These are phyloP conservation scores for Colletotrichum liaoningense DNA, from an alignment of 2,329 filamentous ascomycete genomes.

Conservation along the genomic window DNA sequence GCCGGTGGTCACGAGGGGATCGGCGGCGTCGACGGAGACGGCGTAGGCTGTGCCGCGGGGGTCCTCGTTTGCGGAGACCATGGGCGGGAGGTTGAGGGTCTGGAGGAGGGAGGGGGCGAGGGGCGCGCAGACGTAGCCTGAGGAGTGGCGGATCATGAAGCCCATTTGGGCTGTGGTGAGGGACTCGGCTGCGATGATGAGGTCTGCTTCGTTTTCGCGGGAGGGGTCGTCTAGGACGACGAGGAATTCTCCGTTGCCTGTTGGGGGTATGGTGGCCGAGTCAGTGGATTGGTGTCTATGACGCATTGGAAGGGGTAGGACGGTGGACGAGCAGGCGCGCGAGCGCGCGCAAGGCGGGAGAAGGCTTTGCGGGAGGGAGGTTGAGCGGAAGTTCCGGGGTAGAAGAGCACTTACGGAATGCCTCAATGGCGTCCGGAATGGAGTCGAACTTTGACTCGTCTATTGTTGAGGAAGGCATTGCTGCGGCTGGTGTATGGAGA, in stretches of 20 bases:
- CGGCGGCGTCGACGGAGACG: slow-evolving; percentile 83
- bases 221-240: slow-evolving; percentile 92
- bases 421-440: slow-evolving; percentile 72
- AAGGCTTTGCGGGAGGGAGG: slow-evolving; percentile 17
- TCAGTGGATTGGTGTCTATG: not conserved
- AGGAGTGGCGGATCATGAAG: slow-evolving; percentile 93
- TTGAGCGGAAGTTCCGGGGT: not conserved
- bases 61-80: slow-evolving; percentile 83
- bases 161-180: slow-evolving; percentile 92
- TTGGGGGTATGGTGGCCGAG: slow-evolving; percentile 16
- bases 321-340: not conserved
- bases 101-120: slow-evolving; percentile 76
- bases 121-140: slow-evolving; percentile 92
- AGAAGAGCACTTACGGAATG: slow-evolving; percentile 65
- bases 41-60: slow-evolving; percentile 94
- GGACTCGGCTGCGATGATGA: slow-evolving; percentile 91
- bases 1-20: slow-evolving; percentile 83
- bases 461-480: slow-evolving; percentile 64
- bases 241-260: slow-evolving; percentile 88
- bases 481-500: slow-evolving; percentile 19
- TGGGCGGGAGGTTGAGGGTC: slow-evolving; percentile 83
- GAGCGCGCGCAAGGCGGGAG: not conserved
- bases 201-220: slow-evolving; percentile 97
- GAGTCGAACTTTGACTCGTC: slow-evolving; percentile 68
- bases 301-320: no score